Evolutionary conservation across 1,284 basidiomycete genomes (phyloP).

Genomic region (Sanghuangporus baumii): DNA sequence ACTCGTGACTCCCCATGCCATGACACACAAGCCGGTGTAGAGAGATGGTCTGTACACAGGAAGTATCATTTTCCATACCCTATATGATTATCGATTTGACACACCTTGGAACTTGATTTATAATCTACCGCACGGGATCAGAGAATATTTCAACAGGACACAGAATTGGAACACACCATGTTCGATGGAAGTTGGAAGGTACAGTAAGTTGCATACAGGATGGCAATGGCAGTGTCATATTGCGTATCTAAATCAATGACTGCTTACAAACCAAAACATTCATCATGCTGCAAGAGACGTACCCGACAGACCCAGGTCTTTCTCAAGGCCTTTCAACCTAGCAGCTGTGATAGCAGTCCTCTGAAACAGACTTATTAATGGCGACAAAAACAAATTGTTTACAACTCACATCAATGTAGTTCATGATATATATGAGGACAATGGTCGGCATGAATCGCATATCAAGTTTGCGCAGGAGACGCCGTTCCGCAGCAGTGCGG

Average conservation of each 20-base stretch:
- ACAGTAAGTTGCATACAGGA: conserved; percentile 55
- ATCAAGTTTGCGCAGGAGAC: conserved; percentile 52
- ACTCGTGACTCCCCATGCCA: conserved; percentile 23
- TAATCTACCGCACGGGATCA: conserved; percentile 30
- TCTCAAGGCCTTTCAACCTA: conserved; percentile 52
- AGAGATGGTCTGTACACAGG: conserved; percentile 21
- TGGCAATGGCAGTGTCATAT: conserved; percentile 52
- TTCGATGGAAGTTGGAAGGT: conserved; percentile 63
- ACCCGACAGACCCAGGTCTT: conserved; percentile 51
- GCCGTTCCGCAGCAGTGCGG: conserved; percentile 30
- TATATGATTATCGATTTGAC: conserved; percentile 19
- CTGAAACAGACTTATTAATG: conserved; percentile 29
- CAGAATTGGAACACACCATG: conserved; percentile 36
- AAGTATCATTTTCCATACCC: background rate
- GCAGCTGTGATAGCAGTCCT: conserved; percentile 58
- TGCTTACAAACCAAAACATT: background rate
- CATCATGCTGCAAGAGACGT: conserved; percentile 18
- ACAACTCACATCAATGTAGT: conserved; percentile 57
- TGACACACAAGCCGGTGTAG: conserved; percentile 23
- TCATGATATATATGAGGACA: conserved; percentile 59
- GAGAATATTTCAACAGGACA: conserved; percentile 4
- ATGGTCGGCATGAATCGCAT: conserved; percentile 54
- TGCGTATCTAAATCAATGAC: conserved; percentile 42
- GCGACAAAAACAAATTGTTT: background rate
- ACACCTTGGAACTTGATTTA: conserved; percentile 48